These are phyloP conservation scores for Anastatica hierochuntica DNA, from an alignment of 345 rosid species.

Conservation along the genomic window DNA sequence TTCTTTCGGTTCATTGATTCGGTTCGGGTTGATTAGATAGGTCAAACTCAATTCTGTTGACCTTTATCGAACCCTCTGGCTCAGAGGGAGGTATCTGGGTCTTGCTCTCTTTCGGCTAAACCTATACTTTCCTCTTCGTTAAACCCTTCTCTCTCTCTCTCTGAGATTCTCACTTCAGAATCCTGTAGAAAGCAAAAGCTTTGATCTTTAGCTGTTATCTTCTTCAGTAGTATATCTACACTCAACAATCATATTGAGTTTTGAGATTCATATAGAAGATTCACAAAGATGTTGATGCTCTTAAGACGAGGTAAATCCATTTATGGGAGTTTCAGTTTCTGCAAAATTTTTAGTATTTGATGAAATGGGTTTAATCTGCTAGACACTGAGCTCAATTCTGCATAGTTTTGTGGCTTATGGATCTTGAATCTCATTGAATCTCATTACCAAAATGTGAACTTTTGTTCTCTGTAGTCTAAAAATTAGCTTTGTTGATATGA, in stretches of 20 bases:
- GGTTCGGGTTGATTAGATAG: no score
- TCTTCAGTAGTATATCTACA: not conserved
- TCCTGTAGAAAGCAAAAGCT: not conserved
- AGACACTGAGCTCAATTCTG: no score
- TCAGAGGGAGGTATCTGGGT: not conserved
- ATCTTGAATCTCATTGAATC: not conserved
- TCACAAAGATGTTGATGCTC: constrained; percentile 16
- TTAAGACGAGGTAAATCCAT: constrained; percentile 16
- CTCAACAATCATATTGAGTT: not conserved
- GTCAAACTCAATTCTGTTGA: not conserved
- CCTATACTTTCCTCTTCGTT: constrained; percentile 7
- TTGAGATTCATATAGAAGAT: not conserved
- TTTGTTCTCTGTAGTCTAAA: no score
- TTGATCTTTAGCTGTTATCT: not conserved
- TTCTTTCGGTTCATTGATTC: no score
- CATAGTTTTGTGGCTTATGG: not conserved
- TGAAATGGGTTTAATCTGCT: not conserved
- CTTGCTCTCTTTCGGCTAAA: not conserved
- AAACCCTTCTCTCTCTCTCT: not conserved
- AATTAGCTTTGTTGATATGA: not conserved
- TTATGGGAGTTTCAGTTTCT: not conserved
- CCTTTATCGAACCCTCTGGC: not conserved
- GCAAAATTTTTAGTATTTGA: not conserved
- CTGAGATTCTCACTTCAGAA: not conserved
- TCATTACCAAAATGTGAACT: no score